Evolutionary conservation across 345 rosid species (phyloP).

Genomic region (Trapa incisa): DNA sequence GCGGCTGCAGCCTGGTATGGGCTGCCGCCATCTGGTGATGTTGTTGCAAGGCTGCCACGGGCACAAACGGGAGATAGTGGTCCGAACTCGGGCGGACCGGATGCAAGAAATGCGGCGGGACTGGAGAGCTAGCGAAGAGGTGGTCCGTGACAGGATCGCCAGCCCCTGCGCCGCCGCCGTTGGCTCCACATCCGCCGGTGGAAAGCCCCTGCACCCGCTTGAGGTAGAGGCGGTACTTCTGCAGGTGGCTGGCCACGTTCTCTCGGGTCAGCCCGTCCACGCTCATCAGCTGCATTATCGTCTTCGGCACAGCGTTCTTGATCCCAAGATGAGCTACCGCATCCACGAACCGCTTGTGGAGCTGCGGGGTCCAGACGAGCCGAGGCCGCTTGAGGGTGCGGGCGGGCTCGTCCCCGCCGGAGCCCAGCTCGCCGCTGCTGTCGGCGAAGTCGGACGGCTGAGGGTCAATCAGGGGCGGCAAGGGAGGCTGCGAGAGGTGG

Average conservation of each 20-base stretch:
- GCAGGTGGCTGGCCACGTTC: constrained; percentile 84
- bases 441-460: constrained; percentile 54
- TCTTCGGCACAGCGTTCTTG: constrained; percentile 87
- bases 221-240: constrained; percentile 66
- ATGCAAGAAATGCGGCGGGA: constrained; percentile 87
- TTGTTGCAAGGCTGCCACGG: constrained; percentile 59
- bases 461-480: constrained; percentile 35
- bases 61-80: constrained; percentile 68
- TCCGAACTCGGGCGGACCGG: constrained; percentile 59
- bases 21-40: constrained; percentile 62
- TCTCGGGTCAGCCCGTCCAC: constrained; percentile 81
- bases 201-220: constrained; percentile 76
- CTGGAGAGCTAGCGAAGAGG: constrained; percentile 87
- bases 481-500: constrained; percentile 22
- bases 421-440: constrained; percentile 61
- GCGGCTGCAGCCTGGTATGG: constrained; percentile 44
- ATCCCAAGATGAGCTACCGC: constrained; percentile 86
- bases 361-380: constrained; percentile 89
- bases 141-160: constrained; percentile 83
- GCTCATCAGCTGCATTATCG: constrained; percentile 91
- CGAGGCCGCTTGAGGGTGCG: constrained; percentile 76
- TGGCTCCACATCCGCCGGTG: constrained; percentile 39
- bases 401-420: constrained; percentile 60
- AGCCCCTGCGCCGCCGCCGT: constrained; percentile 24
- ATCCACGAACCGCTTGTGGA: constrained; percentile 76